phyloP scores from a whole-genome alignment of 2,329 filamentous ascomycete genomes.

The Penicillium brevicompactum region DNA sequence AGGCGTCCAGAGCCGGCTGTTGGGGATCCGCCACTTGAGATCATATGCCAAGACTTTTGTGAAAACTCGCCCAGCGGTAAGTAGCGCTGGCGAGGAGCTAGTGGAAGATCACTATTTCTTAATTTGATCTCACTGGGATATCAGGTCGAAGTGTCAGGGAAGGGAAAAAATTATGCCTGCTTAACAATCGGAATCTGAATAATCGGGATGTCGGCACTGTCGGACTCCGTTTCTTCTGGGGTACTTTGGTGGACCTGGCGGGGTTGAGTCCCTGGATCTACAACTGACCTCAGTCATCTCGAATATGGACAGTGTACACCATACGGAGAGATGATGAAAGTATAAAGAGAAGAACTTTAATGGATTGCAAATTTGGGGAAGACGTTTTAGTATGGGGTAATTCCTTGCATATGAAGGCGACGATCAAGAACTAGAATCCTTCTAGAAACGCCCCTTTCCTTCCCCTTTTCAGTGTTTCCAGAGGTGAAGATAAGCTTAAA shows the following conservation, averaged over 20 bases:
- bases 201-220: conserved; percentile 13
- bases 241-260: conserved; percentile 2
- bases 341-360: no score
- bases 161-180: neutral
- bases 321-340: no score
- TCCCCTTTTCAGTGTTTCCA: neutral
- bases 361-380: no score
- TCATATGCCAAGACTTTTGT: conserved; percentile 23
- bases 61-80: neutral
- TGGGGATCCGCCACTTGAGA: conserved; percentile 14
- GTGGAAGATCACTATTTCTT: conserved; percentile 7
- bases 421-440: neutral
- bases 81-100: conserved; percentile 1
- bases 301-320: no score
- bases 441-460: neutral
- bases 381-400: neutral
- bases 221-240: conserved; percentile 11
- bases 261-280: neutral
- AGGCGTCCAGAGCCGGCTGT: conserved; percentile 12
- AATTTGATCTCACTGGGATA: neutral
- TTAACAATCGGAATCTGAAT: neutral
- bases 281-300: no score
- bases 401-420: neutral
- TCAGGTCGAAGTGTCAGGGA: neutral
- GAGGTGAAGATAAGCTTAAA: conserved; percentile 7